Conservation (phyloP, 2,329 filamentous ascomycete species). For the Calonectria henricotiae region DNA sequence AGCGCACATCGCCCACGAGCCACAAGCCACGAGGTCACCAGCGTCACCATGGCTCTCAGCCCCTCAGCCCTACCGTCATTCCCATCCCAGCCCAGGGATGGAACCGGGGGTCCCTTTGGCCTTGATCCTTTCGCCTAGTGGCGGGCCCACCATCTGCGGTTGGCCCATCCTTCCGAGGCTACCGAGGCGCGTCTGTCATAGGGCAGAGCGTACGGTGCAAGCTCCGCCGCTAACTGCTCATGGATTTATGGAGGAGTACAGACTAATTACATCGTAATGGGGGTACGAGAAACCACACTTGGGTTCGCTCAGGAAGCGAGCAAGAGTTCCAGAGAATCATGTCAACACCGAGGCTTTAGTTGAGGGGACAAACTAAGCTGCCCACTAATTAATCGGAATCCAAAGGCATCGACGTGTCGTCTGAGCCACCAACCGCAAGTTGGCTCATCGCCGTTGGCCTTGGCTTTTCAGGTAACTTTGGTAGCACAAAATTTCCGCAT, state of each 20-base stretch:
- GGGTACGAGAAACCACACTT: slow-evolving; percentile 20
- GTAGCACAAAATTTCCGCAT: slow-evolving; percentile 20
- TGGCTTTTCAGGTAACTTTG: slow-evolving; percentile 22
- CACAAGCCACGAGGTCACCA: slow-evolving; percentile 19
- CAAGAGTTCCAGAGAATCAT: slow-evolving; percentile 18
- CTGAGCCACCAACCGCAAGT: slow-evolving; percentile 12
- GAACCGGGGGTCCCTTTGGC: slow-evolving; percentile 8
- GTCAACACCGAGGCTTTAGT: slow-evolving; percentile 1
- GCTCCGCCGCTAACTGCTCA: slow-evolving; percentile 10
- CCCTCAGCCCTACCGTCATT: slow-evolving; percentile 35
- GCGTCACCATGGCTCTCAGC: slow-evolving; percentile 28
- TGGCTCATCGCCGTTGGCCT: slow-evolving; percentile 17
- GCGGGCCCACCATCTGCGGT: slow-evolving; percentile 26
- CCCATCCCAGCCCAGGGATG: slow-evolving; percentile 24
- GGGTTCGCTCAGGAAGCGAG: slow-evolving; percentile 15
- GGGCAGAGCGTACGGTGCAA: slow-evolving; percentile 25
- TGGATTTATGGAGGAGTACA: slow-evolving; percentile 2
- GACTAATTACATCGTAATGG: background rate
- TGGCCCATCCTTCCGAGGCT: slow-evolving; percentile 36
- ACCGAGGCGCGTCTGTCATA: slow-evolving; percentile 32
- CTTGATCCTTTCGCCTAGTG: slow-evolving; percentile 30
- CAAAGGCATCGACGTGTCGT: slow-evolving; percentile 8
- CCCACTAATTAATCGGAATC: slow-evolving; percentile 6
- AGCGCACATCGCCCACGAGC: slow-evolving; percentile 15
- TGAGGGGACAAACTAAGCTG: background rate